These are phyloP conservation scores for Colletotrichum cuscutae DNA, from an alignment of 2,329 filamentous ascomycete species.

Conservation along the genomic window DNA sequence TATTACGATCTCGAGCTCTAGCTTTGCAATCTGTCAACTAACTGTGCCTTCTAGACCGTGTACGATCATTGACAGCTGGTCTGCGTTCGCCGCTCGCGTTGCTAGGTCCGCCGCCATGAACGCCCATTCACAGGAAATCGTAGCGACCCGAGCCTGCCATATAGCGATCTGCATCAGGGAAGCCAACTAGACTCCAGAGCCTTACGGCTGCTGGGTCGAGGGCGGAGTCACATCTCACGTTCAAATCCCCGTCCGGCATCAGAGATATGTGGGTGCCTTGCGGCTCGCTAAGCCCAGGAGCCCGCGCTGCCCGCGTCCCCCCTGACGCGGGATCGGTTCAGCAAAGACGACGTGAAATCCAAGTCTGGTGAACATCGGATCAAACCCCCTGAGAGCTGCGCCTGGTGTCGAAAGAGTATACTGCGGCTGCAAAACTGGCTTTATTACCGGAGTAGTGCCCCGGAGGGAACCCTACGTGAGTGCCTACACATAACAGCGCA, in stretches of 20 bases:
- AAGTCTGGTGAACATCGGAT: slow-evolving; percentile 14
- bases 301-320: background rate
- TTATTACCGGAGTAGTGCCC: background rate
- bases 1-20: background rate
- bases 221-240: slow-evolving; percentile 23
- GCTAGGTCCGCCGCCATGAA: background rate
- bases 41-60: background rate
- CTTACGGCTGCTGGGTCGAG: background rate
- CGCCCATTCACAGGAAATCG: background rate
- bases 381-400: slow-evolving; percentile 11
- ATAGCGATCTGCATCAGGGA: slow-evolving; percentile 31
- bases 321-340: slow-evolving; percentile 15
- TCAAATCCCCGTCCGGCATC: slow-evolving; percentile 24
- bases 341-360: background rate
- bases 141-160: slow-evolving; percentile 14
- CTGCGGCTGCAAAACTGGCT: background rate
- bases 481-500: background rate
- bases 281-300: slow-evolving; percentile 21
- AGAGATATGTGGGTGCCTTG: slow-evolving; percentile 14
- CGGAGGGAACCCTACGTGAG: background rate
- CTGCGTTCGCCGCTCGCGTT: slow-evolving; percentile 2
- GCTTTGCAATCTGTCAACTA: background rate
- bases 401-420: background rate
- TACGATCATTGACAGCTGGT: slow-evolving; percentile 17
- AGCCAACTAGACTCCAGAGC: slow-evolving; percentile 25